These are phyloP conservation scores for Grosmannia huntii DNA, from an alignment of 2,329 filamentous ascomycete species.

Conservation along the genomic window DNA sequence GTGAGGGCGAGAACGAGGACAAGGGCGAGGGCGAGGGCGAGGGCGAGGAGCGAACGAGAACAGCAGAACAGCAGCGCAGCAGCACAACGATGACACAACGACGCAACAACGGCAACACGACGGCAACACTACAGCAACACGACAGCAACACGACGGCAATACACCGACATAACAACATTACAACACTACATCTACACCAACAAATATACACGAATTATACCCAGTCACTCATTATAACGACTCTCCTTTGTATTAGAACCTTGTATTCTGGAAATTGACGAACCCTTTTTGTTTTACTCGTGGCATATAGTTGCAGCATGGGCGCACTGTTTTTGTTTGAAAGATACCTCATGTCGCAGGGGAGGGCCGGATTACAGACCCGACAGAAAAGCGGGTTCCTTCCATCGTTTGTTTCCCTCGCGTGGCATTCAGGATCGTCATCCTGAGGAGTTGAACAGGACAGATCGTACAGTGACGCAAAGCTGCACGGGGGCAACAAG, in stretches of 20 bases:
- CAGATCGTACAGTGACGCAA: too few relatives aligned
- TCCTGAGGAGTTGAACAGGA: too few relatives aligned
- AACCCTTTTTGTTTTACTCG: not conserved
- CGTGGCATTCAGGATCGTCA: too few relatives aligned
- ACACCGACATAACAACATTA: too few relatives aligned
- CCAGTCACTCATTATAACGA: slow-evolving; percentile 6
- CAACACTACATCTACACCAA: not conserved
- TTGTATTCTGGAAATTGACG: slow-evolving; percentile 2
- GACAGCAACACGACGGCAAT: not conserved
- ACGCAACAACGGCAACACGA: too few relatives aligned
- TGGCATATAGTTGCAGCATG: not conserved
- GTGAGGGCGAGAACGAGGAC: too few relatives aligned
- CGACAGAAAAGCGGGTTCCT: not conserved
- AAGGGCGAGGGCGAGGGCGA: too few relatives aligned
- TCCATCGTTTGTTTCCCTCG: not conserved
- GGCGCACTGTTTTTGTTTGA: not conserved
- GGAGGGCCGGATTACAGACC: not conserved
- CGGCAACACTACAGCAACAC: too few relatives aligned
- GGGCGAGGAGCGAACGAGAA: too few relatives aligned
- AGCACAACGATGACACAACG: too few relatives aligned
- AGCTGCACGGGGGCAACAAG: too few relatives aligned
- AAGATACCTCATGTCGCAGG: not conserved
- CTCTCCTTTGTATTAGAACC: slow-evolving; percentile 8
- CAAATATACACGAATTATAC: not conserved
- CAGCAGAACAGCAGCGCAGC: too few relatives aligned